Percentiles rank a stretch among this genome's conserved stretches.
phyloP scores from a whole-genome alignment of 768 basidiomycete genomes.

The Termitomyces sp. region DNA sequence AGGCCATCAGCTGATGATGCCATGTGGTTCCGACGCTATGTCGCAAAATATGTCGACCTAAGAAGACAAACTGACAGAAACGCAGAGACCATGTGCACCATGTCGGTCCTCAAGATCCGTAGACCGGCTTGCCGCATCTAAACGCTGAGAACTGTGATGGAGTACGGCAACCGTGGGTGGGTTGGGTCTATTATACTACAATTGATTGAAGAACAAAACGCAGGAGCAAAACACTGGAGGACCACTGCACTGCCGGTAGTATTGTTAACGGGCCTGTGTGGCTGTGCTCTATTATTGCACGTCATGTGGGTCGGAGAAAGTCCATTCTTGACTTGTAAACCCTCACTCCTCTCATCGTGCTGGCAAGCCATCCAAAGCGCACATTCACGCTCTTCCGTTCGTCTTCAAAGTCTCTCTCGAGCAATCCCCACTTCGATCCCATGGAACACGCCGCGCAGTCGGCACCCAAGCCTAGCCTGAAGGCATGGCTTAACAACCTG shows the following conservation, averaged over 20 bases:
- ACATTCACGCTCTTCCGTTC: constrained; percentile 14
- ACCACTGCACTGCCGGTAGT: not conserved
- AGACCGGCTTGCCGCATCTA: not conserved
- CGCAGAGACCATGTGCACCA: not conserved
- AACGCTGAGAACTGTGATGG: not conserved
- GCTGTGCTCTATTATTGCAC: constrained; percentile 14
- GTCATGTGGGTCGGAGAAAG: constrained; percentile 15
- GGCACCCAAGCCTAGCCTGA: constrained; percentile 50
- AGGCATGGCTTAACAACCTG: constrained; percentile 83
- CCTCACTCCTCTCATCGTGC: constrained; percentile 4
- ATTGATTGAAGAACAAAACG: not conserved
- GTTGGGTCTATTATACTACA: not conserved
- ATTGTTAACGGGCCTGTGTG: constrained; percentile 2
- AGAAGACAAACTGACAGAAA: not conserved
- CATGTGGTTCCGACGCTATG: constrained; percentile 6
- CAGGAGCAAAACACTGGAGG: not conserved
- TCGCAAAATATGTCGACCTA: not conserved
- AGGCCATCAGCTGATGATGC: constrained; percentile 4
- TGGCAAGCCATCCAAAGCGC: constrained; percentile 14
- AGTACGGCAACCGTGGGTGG: not conserved
- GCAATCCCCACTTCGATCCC: constrained; percentile 4
- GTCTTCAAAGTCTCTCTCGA: not conserved
- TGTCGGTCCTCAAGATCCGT: not conserved
- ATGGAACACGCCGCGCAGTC: constrained; percentile 24
- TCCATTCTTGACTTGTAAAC: constrained; percentile 8